phyloP scores from a whole-genome alignment of 2,329 filamentous ascomycete species.

The Alternaria conjuncta region DNA sequence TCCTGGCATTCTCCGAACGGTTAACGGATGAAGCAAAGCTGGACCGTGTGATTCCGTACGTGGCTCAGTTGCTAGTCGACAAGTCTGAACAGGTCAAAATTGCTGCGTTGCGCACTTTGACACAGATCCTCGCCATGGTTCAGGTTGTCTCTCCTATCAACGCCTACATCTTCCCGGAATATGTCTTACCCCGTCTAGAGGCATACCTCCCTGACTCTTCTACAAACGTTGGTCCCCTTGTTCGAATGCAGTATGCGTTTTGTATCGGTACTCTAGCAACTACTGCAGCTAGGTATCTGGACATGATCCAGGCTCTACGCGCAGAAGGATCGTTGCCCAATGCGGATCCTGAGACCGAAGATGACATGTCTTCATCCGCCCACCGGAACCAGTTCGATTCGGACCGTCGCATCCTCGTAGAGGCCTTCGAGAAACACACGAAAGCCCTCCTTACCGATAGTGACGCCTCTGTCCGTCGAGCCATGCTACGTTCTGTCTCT shows the following conservation, averaged over 20 bases:
- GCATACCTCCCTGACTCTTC: conserved; percentile 61
- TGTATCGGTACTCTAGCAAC: conserved; percentile 88
- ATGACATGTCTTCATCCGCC: conserved; percentile 70
- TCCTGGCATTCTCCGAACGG: conserved; percentile 88
- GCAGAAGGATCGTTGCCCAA: conserved; percentile 82
- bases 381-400: conserved; percentile 88
- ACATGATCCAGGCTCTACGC: conserved; percentile 86
- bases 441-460: conserved; percentile 88
- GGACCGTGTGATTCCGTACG: conserved; percentile 88
- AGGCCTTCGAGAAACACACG: conserved; percentile 85
- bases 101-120: conserved; percentile 82
- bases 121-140: conserved; percentile 82
- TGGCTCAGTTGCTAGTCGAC: conserved; percentile 83
- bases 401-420: conserved; percentile 80
- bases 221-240: conserved; percentile 64
- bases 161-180: conserved; percentile 71
- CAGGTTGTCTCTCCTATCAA: conserved; percentile 81
- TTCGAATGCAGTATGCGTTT: conserved; percentile 90
- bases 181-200: conserved; percentile 66
- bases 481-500: conserved; percentile 89
- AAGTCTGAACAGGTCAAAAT: conserved; percentile 83
- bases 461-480: conserved; percentile 83
- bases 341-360: conserved; percentile 79
- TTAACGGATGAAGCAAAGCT: conserved; percentile 95
- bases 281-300: conserved; percentile 83